Percentiles rank a stretch among this genome's conserved stretches.
Conservation (phyloP, 768 basidiomycete species). For the Sarcomyxa edulis region DNA sequence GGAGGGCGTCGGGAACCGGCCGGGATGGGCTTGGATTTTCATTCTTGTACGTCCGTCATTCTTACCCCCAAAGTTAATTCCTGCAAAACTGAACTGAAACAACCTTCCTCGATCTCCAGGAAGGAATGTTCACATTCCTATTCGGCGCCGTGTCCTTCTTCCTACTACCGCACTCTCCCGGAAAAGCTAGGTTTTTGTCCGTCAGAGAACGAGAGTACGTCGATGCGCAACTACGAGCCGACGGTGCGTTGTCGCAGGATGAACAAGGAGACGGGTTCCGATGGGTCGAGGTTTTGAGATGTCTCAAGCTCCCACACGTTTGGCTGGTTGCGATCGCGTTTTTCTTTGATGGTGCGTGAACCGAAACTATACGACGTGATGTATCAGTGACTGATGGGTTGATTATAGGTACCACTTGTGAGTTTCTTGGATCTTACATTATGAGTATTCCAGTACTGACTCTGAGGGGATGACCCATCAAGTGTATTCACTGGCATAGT, state of each 20-base stretch:
- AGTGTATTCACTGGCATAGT: constrained; percentile 49
- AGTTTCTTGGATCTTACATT: too few species aligned
- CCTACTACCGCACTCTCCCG: constrained; percentile 40
- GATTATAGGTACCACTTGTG: constrained; percentile 30
- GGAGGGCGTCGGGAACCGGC: constrained; percentile 45
- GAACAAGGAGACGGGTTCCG: constrained; percentile 40
- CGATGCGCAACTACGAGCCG: constrained; percentile 30
- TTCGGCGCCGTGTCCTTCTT: constrained; percentile 50
- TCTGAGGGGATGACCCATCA: too few species aligned
- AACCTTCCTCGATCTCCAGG: constrained; percentile 21
- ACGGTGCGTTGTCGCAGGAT: constrained; percentile 30
- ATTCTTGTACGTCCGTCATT: constrained; percentile 32
- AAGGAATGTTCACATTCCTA: constrained; percentile 59
- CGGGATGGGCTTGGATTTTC: constrained; percentile 70
- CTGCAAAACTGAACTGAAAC: background rate
- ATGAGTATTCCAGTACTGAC: too few species aligned
- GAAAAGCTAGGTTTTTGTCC: constrained; percentile 43
- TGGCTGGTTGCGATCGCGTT: constrained; percentile 43
- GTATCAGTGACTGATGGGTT: background rate
- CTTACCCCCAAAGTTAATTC: background rate
- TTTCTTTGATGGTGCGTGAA: constrained; percentile 45
- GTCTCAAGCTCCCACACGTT: constrained; percentile 49
- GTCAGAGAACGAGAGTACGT: constrained; percentile 45
- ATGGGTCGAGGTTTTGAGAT: constrained; percentile 49
- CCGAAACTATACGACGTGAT: background rate